Base-by-base conservation (phyloP, 2,329 filamentous ascomycete genomes). In the Fusarium tricinctum region DNA sequence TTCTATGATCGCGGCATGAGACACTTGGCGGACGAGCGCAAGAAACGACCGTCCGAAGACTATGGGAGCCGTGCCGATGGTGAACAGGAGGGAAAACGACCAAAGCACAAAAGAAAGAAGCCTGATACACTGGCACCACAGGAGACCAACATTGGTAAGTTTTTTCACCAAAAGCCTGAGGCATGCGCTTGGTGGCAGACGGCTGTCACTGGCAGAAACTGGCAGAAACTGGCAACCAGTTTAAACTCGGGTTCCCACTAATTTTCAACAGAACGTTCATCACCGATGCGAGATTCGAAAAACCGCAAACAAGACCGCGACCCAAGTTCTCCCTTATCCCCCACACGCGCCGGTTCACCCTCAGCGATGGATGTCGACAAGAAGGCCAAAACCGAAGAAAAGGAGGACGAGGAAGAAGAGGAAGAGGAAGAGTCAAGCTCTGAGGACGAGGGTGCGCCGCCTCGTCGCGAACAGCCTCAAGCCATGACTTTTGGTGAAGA, bases 401-500 rank as follows among this genome's bases (percentile, higher is more conserved):
- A 80, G 47, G 56, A 59, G 46, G 51, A n/a, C 17, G 35, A 38
- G 48, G 45, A 54, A 38, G 45, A 54, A 38, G 50, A 57, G 47
- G 61, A 64, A 26, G 61, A 64, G 35, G 78, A 79, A 53, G 84
- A 84, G 54, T 85, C 81, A 14, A 87, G 84, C 65, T 87, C 85
- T 47, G 82, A 88, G 67, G 88, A 90, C 63, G 85, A 89, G 76
- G 81, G 87, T 71, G 82, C 88, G 72, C 86, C 87, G 59, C 85
- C 90, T 74, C 84, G 85, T 66, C 85, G 87, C 26, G 88, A 90
- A 49, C 84, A 87, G 40, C 93, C 92, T 7, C 91, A 94, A 61
- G 90, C 90, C 74, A 92, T 97, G 79, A 94, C 93, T 1, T 98
- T 97, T 78, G 95, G 95, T 61, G 91, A 95, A 39, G 94, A 98